Evolutionary conservation across 192 early-diverging fungal species (phyloP), one percentile per base, ranked within the genome.

Genomic region (Backusella circina): DNA sequence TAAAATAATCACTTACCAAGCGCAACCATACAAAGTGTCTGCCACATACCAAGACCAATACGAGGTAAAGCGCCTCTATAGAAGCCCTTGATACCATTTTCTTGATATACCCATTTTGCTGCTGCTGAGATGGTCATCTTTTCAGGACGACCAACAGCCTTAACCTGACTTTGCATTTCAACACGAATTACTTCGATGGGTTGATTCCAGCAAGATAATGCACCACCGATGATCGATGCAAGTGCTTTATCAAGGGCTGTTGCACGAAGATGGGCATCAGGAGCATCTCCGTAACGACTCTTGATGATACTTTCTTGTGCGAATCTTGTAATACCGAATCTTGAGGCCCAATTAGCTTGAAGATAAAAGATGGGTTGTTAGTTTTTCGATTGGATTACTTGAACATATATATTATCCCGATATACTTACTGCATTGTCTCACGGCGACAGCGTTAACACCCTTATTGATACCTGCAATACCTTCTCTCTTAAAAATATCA

Each of bases 101-200:
- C 92, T 80, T 92, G 77, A 87, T 96, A 97, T 79, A 99, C 98
- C 84, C 90, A 98, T 75, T 91, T 88, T 30, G 96, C 93, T 32
- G 93, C 91, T 54, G 88, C 86, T 31, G 85, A 85, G 71, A 99
- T 95, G 65, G 93, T 94, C 90, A 98, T 88, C 76, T 98, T 97
- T 71, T 93, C 91, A 18, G 98, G 98, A 36, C 98, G 90, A 50
- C 93, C 94, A 12, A 82, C 90, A 3, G 89, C 86, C 86, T 97
- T 96, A 50, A 95, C 86, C 83, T 97, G 96, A 66, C 90, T 92
- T 87, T 99, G 98, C 98, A 99, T 99, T 75, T 99, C 96, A 12
- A 99, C 95, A 72, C 98, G 93, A 71, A 99, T 98, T 50, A 99
- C 98, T 80, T 99, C 98, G 74, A 99, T 95, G 31, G 98, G 98